These are phyloP conservation scores for Penicillium atrosanguineum DNA, from an alignment of 495 filamentous ascomycete genomes.

Conservation along the genomic window DNA sequence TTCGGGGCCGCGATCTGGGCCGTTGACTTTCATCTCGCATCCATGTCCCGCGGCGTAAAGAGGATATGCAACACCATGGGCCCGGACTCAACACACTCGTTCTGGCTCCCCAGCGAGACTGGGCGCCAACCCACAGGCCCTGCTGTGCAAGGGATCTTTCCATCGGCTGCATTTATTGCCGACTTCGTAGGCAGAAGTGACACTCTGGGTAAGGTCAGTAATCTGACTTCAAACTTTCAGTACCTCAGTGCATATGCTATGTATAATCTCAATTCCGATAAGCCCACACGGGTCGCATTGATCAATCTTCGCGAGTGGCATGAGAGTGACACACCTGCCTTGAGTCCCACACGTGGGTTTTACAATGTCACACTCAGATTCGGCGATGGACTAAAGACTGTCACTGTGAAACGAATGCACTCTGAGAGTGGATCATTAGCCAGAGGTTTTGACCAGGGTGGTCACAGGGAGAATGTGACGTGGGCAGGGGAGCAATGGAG, in stretches of 20 bases:
- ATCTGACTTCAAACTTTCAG: slow-evolving; percentile 10
- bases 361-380: neutral
- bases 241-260: slow-evolving; percentile 23
- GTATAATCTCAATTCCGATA: slow-evolving; percentile 13
- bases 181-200: slow-evolving; percentile 18
- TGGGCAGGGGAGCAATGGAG: slow-evolving; percentile 29
- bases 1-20: slow-evolving; percentile 18
- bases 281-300: slow-evolving; percentile 14
- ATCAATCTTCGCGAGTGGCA: slow-evolving; percentile 18
- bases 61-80: slow-evolving; percentile 13
- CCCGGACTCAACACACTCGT: slow-evolving; percentile 11
- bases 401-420: slow-evolving; percentile 14
- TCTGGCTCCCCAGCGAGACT: slow-evolving; percentile 15
- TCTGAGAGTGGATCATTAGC: slow-evolving; percentile 19
- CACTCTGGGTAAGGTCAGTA: slow-evolving; percentile 6
- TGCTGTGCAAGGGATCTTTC: slow-evolving; percentile 15
- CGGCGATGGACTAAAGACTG: slow-evolving; percentile 1
- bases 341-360: neutral
- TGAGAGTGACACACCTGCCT: neutral
- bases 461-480: slow-evolving; percentile 20
- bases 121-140: neutral
- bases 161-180: slow-evolving; percentile 11
- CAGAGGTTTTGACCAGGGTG: slow-evolving; percentile 21
- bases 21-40: slow-evolving; percentile 17
- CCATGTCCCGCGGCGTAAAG: slow-evolving; percentile 13